Base-by-base conservation (phyloP, 495 filamentous ascomycete genomes). In the Echria macrotheca region DNA sequence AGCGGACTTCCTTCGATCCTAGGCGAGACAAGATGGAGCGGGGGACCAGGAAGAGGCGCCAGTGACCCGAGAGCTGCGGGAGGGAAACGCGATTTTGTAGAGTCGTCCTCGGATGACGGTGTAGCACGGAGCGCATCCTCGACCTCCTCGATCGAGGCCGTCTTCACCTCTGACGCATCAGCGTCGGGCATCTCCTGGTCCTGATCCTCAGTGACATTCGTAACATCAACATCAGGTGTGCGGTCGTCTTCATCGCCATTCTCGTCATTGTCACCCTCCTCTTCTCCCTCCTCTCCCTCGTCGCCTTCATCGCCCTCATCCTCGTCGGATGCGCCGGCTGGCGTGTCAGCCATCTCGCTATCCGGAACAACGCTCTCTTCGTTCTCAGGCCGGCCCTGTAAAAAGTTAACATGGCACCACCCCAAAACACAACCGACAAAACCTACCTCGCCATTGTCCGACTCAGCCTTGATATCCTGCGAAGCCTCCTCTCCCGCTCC, bases 241-340 rank as follows among this genome's bases (percentile, higher is more conserved):
- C 67, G 62, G 8, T 44, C 63, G 10, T 64, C 64, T 5, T 66
- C 65, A 2, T 61, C 63, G 0, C 60, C 61, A 12, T 64, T 64
- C 11, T 71, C 70, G n/a, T 64, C 66, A 24, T 69, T 68, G 1
- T 63, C 68, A 19, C 66, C 69, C 1, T 68, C 70, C 11, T 70
- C 71, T 12, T 31, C 64, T 8, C 63, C 64, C 4, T 66, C 65
- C 1, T 61, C 63, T 1, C 60, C 61, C 11, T 64, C 66, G 12
- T 71, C 70, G n/a, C 65, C 66, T 23, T 70, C 69, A 1, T 63
- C 68, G 18, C 66, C 69, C 0, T 68, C 70, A 8, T 70, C 71
- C 12, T 79, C 66, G 49, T 82, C 81, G 29, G 78, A 82, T 18
- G 72, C 78, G 26, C 79, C 73, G 26, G 77, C 78, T 10, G 65